Evolutionary conservation across 1,284 basidiomycete species (phyloP).

Genomic region (Cerrena zonata): DNA sequence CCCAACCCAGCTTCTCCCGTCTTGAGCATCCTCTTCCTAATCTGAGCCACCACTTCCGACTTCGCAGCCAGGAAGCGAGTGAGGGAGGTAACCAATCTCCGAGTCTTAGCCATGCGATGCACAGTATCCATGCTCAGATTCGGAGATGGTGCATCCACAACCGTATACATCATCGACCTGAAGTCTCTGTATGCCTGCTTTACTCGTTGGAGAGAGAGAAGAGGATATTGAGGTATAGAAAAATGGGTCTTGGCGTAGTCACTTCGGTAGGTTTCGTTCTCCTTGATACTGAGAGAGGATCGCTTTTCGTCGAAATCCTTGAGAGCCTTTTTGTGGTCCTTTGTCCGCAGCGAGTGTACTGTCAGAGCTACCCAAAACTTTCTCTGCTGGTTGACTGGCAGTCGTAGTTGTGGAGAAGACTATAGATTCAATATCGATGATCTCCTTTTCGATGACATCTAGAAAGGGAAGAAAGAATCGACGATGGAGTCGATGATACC

Average conservation of each 20-base stretch:
- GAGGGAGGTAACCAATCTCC: conserved; percentile 79
- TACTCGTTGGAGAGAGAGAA: conserved; percentile 6
- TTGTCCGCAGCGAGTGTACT: background rate
- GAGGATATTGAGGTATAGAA: conserved; percentile 8
- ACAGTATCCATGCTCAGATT: conserved; percentile 39
- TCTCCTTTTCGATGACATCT: conserved; percentile 78
- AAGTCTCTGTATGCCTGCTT: conserved; percentile 2
- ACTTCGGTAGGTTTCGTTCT: conserved; percentile 2
- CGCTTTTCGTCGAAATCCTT: background rate
- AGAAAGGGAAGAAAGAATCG: conserved; percentile 91
- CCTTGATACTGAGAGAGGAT: background rate
- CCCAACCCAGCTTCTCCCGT: conserved; percentile 34
- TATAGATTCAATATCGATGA: conserved; percentile 71
- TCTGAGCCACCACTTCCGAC: conserved; percentile 74
- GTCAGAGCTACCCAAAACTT: conserved; percentile 2
- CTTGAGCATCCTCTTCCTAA: conserved; percentile 67
- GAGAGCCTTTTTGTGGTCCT: background rate
- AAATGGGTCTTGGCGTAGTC: conserved; percentile 8
- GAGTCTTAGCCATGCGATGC: conserved; percentile 73
- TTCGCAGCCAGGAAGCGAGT: conserved; percentile 76
- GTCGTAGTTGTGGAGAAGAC: conserved; percentile 38
- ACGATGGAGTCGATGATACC: conserved; percentile 90
- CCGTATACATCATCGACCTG: conserved; percentile 7
- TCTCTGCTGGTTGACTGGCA: conserved; percentile 16
- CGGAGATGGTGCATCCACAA: background rate